Evolutionary conservation across 768 basidiomycete genomes (phyloP).

Genomic region (Basidioascus undulatus): DNA sequence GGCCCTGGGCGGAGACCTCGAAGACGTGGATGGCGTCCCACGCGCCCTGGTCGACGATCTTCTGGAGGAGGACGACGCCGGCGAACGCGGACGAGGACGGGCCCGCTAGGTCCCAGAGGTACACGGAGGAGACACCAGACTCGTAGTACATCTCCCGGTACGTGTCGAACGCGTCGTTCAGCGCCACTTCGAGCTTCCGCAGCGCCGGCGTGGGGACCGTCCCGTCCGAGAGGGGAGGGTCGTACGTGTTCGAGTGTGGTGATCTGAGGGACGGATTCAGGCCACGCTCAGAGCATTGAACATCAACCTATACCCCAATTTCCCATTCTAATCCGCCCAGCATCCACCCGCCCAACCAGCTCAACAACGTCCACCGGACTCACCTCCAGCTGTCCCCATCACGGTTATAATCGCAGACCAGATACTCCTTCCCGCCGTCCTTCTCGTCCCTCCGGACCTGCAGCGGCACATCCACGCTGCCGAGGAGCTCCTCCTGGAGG

Average conservation of each 20-base stretch:
- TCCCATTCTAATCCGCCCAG: background rate
- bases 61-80: conserved; percentile 87
- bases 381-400: conserved; percentile 80
- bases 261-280: conserved; percentile 32
- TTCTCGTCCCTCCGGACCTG: conserved; percentile 46
- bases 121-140: conserved; percentile 90
- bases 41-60: conserved; percentile 44
- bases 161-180: conserved; percentile 91
- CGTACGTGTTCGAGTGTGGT: conserved; percentile 95
- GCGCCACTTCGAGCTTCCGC: conserved; percentile 70
- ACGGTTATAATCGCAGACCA: conserved; percentile 79
- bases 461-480: conserved; percentile 84
- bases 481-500: conserved; percentile 78
- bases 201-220: conserved; percentile 62
- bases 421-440: conserved; percentile 62
- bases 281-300: conserved; percentile 1
- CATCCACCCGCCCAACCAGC: background rate
- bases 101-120: conserved; percentile 94
- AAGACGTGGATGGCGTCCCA: conserved; percentile 99
- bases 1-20: conserved; percentile 63
- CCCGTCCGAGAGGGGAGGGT: conserved; percentile 42
- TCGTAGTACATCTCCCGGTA: conserved; percentile 99
- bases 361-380: conserved; percentile 11
- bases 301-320: background rate
- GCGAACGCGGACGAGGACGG: conserved; percentile 50